Base-by-base conservation (phyloP, 2,329 filamentous ascomycete species). In the Nothophoma quercina region DNA sequence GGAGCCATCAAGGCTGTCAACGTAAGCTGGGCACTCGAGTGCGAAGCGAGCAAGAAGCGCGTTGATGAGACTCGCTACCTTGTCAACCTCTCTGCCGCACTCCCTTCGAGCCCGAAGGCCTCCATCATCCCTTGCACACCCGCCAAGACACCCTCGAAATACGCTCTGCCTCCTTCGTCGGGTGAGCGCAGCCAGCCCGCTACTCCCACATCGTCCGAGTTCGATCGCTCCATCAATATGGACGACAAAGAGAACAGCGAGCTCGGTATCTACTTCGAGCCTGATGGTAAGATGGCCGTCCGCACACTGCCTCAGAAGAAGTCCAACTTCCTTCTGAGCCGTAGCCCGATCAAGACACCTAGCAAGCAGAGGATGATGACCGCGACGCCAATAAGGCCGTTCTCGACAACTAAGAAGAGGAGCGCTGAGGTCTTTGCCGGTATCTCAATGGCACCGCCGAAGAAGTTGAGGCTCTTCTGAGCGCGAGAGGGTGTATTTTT, bases 1-100 rank as follows among this genome's bases (percentile, higher is more conserved):
- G 90, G 90, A 5, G 80, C 90, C 23, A 89, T 96, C 29, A 87
- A 90, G 63, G 96, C 91, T 75, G 91, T 96, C 48, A 91, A 91
- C 41, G 89, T 96, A 38, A 87, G 87, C 60, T 96, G 91, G 91
- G 89, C 95, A 47, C 82, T 96, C 58, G 91, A 96, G 26, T 71
- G 70, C 44, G 72, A 76, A 40, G 62, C 67, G 40, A 61, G 65
- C 38, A 68, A 70, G 57, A 68, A 65, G 55, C 66, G 65, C 26
- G 57, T 77, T 35, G 63, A 71, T 39, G 73, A 75, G 49, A 39
- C 55, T 5, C 45, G 57, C 10, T 75, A 74, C 47, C 59, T 69
- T 7, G 66, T 75, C 45, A 64, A 68, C 48, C 55, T 73, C 21
- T 56, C 58, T 16, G 40, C 56, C 13, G 63, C 59, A n/a, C 62